Percentiles rank a stretch among this genome's conserved stretches.
These are phyloP conservation scores for Pholiota molesta DNA, from an alignment of 768 basidiomycete species.

Conservation along the genomic window DNA sequence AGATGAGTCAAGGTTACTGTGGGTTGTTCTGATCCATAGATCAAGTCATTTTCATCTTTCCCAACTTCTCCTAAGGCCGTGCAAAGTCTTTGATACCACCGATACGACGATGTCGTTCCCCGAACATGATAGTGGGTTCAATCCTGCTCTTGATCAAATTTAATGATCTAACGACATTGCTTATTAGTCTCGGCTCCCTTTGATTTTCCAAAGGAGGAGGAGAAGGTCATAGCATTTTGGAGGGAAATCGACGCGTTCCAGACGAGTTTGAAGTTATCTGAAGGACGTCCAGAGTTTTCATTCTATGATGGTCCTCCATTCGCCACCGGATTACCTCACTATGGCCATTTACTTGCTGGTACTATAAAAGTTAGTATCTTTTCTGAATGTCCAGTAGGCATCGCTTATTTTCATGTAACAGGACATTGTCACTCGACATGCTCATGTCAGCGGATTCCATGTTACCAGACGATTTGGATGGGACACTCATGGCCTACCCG, in stretches of 20 bases:
- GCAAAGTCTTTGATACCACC: background rate
- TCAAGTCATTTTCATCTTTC: background rate
- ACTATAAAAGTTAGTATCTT: conserved; percentile 80
- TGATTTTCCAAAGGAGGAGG: conserved; percentile 86
- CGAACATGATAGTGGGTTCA: conserved; percentile 69
- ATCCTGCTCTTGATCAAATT: conserved; percentile 13
- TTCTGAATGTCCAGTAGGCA: background rate
- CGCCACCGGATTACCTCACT: conserved; percentile 95
- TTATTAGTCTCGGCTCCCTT: conserved; percentile 71
- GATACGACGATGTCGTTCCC: conserved; percentile 60
- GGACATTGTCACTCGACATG: conserved; percentile 98
- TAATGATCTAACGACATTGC: conserved; percentile 8
- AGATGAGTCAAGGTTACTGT: conserved; percentile 8
- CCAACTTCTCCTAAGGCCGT: background rate
- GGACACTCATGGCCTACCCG: conserved; percentile 98
- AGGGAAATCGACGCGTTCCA: conserved; percentile 97
- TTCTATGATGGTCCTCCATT: conserved; percentile 99
- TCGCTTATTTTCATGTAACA: conserved; percentile 33
- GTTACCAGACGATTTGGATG: conserved; percentile 96
- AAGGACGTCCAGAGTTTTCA: conserved; percentile 87
- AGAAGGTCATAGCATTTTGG: conserved; percentile 91
- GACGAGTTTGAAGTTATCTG: conserved; percentile 89
- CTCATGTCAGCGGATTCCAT: conserved; percentile 89
- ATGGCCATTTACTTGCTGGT: conserved; percentile 91
- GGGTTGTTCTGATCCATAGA: background rate